phyloP scores from a whole-genome alignment of 768 basidiomycete genomes.

The Floccularia luteovirens region DNA sequence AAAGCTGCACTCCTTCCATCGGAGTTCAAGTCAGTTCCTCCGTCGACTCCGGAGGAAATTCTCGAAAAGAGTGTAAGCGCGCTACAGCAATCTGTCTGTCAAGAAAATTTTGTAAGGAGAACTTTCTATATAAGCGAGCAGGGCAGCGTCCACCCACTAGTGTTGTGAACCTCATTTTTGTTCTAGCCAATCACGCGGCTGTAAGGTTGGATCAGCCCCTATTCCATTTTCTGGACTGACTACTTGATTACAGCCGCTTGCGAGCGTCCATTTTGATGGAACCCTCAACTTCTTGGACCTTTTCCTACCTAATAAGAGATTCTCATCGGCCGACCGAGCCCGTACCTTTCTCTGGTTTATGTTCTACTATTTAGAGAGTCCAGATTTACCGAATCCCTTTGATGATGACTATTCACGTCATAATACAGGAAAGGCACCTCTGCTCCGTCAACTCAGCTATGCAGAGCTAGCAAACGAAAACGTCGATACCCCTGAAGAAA shows the following conservation, averaged over 20 bases:
- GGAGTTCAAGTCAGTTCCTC: constrained; percentile 58
- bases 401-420: constrained; percentile 53
- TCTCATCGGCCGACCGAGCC: constrained; percentile 69
- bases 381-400: constrained; percentile 63
- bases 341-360: constrained; percentile 78
- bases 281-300: constrained; percentile 75
- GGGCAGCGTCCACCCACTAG: constrained; percentile 74
- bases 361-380: constrained; percentile 73
- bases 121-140: constrained; percentile 32
- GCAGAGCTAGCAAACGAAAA: constrained; percentile 61
- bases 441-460: constrained; percentile 44
- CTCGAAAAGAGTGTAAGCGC: constrained; percentile 52
- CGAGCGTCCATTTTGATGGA: constrained; percentile 67
- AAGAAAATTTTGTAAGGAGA: constrained; percentile 7
- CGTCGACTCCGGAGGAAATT: constrained; percentile 72
- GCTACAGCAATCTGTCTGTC: constrained; percentile 2
- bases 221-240: constrained; percentile 1
- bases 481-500: constrained; percentile 69
- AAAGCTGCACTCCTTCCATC: constrained; percentile 72
- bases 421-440: constrained; percentile 58
- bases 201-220: constrained; percentile 31
- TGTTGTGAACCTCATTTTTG: constrained; percentile 80
- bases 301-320: constrained; percentile 63
- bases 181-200: constrained; percentile 70
- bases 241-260: constrained; percentile 37